Conservation (phyloP, 2,329 filamentous ascomycete genomes). For the Aspergillus thermomutatus region DNA sequence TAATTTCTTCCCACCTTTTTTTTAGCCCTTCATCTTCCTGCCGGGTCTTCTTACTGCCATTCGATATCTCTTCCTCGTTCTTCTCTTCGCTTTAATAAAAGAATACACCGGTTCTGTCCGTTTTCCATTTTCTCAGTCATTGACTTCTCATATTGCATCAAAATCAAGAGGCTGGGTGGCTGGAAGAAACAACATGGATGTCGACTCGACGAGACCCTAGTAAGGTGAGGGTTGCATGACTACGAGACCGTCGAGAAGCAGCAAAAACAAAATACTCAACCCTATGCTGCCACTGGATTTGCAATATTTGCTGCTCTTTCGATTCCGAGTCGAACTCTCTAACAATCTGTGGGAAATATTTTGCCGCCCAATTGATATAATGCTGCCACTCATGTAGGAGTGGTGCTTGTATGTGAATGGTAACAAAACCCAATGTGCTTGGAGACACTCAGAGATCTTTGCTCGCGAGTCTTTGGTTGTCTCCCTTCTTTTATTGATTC, state of each 20-base stretch:
- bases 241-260: slow-evolving; percentile 9
- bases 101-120: neutral
- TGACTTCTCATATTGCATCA: slow-evolving; percentile 1
- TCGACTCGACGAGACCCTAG: slow-evolving; percentile 5
- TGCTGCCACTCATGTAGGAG: neutral
- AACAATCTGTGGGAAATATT: neutral
- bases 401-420: neutral
- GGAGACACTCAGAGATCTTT: neutral
- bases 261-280: neutral
- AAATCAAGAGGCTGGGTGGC: slow-evolving; percentile 24
- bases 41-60: neutral
- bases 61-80: neutral
- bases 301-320: neutral
- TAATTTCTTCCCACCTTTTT: neutral
- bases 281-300: neutral
- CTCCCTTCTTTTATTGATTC: slow-evolving; percentile 1
- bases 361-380: neutral
- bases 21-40: neutral
- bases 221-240: slow-evolving; percentile 9
- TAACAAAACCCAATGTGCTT: neutral
- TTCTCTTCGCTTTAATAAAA: neutral
- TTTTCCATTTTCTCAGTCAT: neutral
- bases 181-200: slow-evolving; percentile 15
- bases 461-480: slow-evolving; percentile 1
- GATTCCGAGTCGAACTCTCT: neutral